phyloP scores from a whole-genome alignment of 1,284 basidiomycete genomes.

The Fomes fomentarius region DNA sequence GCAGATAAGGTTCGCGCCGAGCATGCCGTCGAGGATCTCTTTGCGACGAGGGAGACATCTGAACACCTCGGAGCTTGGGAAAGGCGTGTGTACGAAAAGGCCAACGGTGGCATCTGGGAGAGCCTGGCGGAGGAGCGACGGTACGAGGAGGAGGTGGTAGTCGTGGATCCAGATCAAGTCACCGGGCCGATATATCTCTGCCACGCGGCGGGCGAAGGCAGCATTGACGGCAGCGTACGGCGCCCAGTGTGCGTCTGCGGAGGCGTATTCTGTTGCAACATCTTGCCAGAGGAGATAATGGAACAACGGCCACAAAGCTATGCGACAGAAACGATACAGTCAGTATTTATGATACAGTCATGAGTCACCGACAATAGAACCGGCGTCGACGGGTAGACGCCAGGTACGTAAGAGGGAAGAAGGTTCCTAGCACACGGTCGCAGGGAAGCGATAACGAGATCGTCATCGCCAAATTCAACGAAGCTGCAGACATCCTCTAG shows the following conservation, averaged over 20 bases:
- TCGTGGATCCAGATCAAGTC: slow-evolving; percentile 93
- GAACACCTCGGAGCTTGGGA: slow-evolving; percentile 97
- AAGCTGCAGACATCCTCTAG: neutral
- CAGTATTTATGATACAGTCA: too few relatives aligned
- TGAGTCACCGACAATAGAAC: too few relatives aligned
- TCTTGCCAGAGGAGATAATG: slow-evolving; percentile 99
- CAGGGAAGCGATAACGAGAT: neutral
- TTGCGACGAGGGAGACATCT: slow-evolving; percentile 72
- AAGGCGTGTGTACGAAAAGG: slow-evolving; percentile 96
- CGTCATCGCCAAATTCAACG: slow-evolving; percentile 8
- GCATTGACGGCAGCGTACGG: slow-evolving; percentile 87
- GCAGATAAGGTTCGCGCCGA: slow-evolving; percentile 94
- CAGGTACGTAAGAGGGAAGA: slow-evolving; percentile 13
- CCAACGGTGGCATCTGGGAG: slow-evolving; percentile 85
- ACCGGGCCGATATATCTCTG: slow-evolving; percentile 80
- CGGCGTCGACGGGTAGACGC: too few relatives aligned
- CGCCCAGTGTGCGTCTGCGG: slow-evolving; percentile 85
- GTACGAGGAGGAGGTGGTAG: slow-evolving; percentile 93
- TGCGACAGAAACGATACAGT: too few relatives aligned
- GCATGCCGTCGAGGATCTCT: slow-evolving; percentile 97
- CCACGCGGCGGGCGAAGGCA: slow-evolving; percentile 82
- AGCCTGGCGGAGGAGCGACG: slow-evolving; percentile 80
- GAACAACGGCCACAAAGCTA: slow-evolving; percentile 96
- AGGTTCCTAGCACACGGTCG: slow-evolving; percentile 11
- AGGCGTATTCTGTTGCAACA: slow-evolving; percentile 79